Conservation (phyloP, 2,329 filamentous ascomycete genomes). For the Cordyceps cateniannulata region DNA sequence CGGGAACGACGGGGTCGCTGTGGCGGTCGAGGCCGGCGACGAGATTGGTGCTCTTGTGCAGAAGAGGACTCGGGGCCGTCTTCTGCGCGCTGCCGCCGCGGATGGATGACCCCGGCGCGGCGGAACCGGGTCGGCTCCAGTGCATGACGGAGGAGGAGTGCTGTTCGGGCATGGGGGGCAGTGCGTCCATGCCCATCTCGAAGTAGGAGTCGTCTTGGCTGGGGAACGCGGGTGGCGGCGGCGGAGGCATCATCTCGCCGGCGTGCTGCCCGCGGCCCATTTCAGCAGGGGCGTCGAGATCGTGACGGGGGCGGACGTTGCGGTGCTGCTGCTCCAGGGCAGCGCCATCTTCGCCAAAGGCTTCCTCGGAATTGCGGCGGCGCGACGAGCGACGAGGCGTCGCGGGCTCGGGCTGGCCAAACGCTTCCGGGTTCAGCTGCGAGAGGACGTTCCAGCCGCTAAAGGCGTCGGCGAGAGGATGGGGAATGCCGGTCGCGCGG, state of each 20-base stretch:
- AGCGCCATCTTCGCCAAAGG: conserved; percentile 33
- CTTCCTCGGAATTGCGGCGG: conserved; percentile 38
- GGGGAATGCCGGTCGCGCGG: conserved; percentile 22
- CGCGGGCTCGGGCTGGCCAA: conserved; percentile 26
- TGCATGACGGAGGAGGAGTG: conserved; percentile 47
- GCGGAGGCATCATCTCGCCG: conserved; percentile 20
- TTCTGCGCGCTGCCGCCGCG: conserved; percentile 32
- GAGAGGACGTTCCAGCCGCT: conserved; percentile 25
- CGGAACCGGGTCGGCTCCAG: conserved; percentile 44
- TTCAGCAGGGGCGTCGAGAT: conserved; percentile 21
- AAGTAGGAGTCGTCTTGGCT: conserved; percentile 33
- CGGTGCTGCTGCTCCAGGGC: not conserved
- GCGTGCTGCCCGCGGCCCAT: conserved; percentile 20
- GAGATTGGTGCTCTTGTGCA: conserved; percentile 27
- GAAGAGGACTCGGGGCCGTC: conserved; percentile 30
- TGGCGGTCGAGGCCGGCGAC: conserved; percentile 38
- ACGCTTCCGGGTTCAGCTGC: not conserved
- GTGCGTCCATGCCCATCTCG: conserved; percentile 66
- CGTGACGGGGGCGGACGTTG: not conserved
- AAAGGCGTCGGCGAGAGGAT: conserved; percentile 38
- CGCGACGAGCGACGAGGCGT: conserved; percentile 17
- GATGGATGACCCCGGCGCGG: conserved; percentile 39
- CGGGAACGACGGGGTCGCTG: conserved; percentile 37
- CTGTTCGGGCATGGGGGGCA: conserved; percentile 60
- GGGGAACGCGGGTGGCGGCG: conserved; percentile 25